Percentiles rank a stretch among this genome's conserved stretches.
phyloP scores from a whole-genome alignment of 495 filamentous ascomycete genomes.

The Ascobolus immersus region DNA sequence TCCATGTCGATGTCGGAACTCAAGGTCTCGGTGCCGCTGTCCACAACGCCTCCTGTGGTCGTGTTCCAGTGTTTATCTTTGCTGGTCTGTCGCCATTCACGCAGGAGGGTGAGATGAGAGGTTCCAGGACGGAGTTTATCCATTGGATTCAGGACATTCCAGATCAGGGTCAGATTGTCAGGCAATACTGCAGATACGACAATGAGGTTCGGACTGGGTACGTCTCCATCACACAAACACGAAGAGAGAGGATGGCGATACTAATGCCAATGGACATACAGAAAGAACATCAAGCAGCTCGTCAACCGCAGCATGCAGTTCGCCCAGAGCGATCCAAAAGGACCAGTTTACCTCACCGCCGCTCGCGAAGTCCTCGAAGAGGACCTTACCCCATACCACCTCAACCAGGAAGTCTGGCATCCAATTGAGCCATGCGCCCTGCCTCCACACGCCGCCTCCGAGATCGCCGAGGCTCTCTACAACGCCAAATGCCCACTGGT shows the following conservation, averaged over 20 bases:
- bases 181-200: slow-evolving; percentile 75
- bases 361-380: slow-evolving; percentile 82
- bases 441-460: slow-evolving; percentile 33
- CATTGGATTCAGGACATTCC: slow-evolving; percentile 97
- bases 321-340: slow-evolving; percentile 53
- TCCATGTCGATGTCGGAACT: slow-evolving; percentile 91
- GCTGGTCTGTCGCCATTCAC: slow-evolving; percentile 78
- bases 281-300: slow-evolving; percentile 87
- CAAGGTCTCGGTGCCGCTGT: slow-evolving; percentile 78
- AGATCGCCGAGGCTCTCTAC: slow-evolving; percentile 44
- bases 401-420: slow-evolving; percentile 52
- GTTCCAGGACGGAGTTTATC: slow-evolving; percentile 78
- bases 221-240: too few relatives aligned
- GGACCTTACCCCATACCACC: slow-evolving; percentile 55
- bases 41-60: slow-evolving; percentile 69
- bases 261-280: too few relatives aligned
- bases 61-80: slow-evolving; percentile 72
- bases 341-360: slow-evolving; percentile 65
- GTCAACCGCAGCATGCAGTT: slow-evolving; percentile 78
- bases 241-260: too few relatives aligned
- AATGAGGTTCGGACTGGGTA: too few relatives aligned
- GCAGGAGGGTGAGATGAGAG: slow-evolving; percentile 69
- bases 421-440: slow-evolving; percentile 53
- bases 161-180: slow-evolving; percentile 74
- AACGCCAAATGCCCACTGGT: slow-evolving; percentile 50